Base-by-base conservation (phyloP, 257 asterid genomes). In the Solanum tacnaense region DNA sequence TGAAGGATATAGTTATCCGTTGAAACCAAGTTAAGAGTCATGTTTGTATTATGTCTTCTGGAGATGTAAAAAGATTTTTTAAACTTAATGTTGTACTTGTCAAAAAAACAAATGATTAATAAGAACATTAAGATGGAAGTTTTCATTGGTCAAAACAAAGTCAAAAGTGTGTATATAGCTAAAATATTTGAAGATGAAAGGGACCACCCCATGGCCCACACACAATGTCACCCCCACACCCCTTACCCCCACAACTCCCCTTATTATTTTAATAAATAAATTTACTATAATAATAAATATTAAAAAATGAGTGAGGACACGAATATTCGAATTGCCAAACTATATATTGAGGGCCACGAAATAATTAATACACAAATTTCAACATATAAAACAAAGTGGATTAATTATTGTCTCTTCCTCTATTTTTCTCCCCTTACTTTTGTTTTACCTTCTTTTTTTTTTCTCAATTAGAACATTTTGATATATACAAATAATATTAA, bases 271-370 rank as follows among this genome's bases (percentile, higher is more conserved):
- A 49, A n/a, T 12, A 39, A 39, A 76, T 5, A 39, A 76, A 38
- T 41, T 41, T 38, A 78, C 25, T 13, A n/a, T n/a, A 41, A n/a
- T 41, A 76, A 39, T 39, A 41, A 78, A 76, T 46, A 41, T 41
- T 9, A 9, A 39, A 41, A 78, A 78, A 36, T 23, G 7, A 36
- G 85, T 79, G 88, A 72, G 81, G 67, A 27, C 15, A 78, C 85
- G 88, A 81, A 90, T 90, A 90, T 90, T 89, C 91, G 39, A 78
- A 60, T 85, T 79, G 92, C 91, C 86, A 76, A 85, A 34, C 89
- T 87, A 89, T 84, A 70, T 62, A 38, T 31, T 29, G 29, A 9
- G n/a, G 60, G 75, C 82, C 87, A 88, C 65, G 25, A 7, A 84
- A 86, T 27, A 84, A 86, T 27, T 78, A 62, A 72, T 87, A 85